phyloP scores from a whole-genome alignment of 352 stramenopile species.

The Pythium plurisporium region DNA sequence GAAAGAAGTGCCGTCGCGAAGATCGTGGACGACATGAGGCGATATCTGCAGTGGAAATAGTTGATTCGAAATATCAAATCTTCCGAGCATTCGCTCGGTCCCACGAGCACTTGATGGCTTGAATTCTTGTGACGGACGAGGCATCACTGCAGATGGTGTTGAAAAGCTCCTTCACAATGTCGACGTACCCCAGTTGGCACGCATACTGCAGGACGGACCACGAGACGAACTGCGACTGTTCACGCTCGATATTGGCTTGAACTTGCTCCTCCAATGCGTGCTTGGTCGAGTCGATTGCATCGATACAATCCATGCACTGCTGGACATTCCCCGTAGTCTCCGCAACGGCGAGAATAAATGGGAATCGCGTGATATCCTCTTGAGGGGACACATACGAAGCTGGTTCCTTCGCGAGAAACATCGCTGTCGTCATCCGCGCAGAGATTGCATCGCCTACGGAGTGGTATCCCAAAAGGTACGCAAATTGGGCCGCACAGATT shows the following conservation, averaged over 20 bases:
- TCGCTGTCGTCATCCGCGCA: neutral
- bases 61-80: too few species aligned
- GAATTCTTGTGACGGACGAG: neutral
- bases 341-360: neutral
- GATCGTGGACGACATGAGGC: too few species aligned
- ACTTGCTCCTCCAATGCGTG: neutral
- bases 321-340: neutral
- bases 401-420: too few species aligned
- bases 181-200: neutral
- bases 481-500: neutral
- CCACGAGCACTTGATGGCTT: neutral
- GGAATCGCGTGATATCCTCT: neutral
- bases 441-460: neutral
- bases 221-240: neutral
- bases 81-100: neutral
- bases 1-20: too few species aligned
- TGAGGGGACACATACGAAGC: too few species aligned
- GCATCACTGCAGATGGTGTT: neutral
- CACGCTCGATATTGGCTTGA: neutral
- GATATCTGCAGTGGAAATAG: too few species aligned
- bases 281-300: neutral
- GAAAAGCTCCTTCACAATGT: neutral
- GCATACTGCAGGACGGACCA: neutral
- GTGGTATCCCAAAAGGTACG: neutral
- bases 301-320: neutral